phyloP scores from a whole-genome alignment of 768 basidiomycete genomes.

The Tricholoma saponaceum region DNA sequence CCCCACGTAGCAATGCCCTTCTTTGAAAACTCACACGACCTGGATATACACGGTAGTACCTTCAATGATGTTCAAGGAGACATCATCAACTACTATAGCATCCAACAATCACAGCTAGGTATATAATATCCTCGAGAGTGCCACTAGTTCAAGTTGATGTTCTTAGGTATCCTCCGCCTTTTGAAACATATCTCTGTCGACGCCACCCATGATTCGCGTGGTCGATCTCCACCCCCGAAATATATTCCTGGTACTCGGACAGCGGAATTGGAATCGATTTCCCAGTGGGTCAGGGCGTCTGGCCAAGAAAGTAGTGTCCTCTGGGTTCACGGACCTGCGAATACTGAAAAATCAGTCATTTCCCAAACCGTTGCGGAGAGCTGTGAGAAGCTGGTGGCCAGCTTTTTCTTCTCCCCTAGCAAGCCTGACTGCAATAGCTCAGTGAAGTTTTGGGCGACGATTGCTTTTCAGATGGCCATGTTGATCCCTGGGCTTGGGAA shows the following conservation, averaged over 20 bases:
- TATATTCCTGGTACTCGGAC: background rate
- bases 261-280: background rate
- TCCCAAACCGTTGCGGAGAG: background rate
- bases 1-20: no score
- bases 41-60: no score
- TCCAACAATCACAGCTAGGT: no score
- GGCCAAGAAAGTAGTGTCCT: background rate
- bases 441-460: background rate
- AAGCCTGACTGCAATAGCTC: background rate
- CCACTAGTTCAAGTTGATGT: background rate
- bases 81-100: no score
- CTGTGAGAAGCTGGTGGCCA: background rate
- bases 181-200: background rate
- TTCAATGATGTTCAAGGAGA: no score
- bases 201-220: background rate
- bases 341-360: background rate
- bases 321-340: background rate
- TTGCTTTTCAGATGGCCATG: background rate
- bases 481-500: background rate
- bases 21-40: no score
- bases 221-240: background rate
- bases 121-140: background rate
- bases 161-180: background rate
- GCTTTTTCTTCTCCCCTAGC: background rate
- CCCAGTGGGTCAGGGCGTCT: background rate